Percentiles rank a stretch among this genome's conserved stretches.
These are phyloP conservation scores for Mycena rosella DNA, from an alignment of 768 basidiomycete genomes.

Conservation along the genomic window DNA sequence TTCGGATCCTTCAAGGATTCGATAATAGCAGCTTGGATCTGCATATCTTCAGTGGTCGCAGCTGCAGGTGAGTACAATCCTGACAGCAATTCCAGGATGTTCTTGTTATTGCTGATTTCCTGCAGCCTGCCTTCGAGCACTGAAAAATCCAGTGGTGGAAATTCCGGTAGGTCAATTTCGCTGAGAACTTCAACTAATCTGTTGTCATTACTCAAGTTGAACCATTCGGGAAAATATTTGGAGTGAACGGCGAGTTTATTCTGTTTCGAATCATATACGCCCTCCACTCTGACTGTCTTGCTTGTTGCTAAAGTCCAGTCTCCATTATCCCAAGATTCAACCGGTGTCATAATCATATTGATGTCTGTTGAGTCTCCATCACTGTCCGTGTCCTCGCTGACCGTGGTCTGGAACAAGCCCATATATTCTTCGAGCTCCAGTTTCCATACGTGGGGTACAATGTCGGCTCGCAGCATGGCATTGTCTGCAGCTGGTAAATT, in stretches of 20 bases:
- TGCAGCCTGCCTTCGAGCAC: background rate
- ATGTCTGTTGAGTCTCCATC: background rate
- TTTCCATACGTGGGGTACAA: background rate
- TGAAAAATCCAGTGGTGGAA: background rate
- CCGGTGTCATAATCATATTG: background rate
- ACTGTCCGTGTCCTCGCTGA: background rate
- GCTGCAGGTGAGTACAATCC: background rate
- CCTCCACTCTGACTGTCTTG: background rate
- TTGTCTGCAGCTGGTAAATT: background rate
- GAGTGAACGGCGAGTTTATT: background rate
- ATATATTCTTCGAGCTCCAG: background rate
- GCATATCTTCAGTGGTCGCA: background rate
- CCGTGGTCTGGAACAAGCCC: background rate
- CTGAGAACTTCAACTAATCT: background rate
- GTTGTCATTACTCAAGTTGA: background rate
- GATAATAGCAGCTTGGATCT: constrained; percentile 3
- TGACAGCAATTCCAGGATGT: background rate
- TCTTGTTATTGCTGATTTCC: background rate
- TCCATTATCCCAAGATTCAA: no score
- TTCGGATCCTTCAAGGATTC: constrained; percentile 7
- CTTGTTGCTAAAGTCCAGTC: background rate
- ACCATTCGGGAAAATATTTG: constrained; percentile 8
- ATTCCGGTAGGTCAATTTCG: background rate
- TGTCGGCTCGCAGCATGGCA: background rate
- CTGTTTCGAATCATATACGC: background rate